These are phyloP conservation scores for Talaromyces sp. DNA, from an alignment of 2,329 filamentous ascomycete species.

Conservation along the genomic window DNA sequence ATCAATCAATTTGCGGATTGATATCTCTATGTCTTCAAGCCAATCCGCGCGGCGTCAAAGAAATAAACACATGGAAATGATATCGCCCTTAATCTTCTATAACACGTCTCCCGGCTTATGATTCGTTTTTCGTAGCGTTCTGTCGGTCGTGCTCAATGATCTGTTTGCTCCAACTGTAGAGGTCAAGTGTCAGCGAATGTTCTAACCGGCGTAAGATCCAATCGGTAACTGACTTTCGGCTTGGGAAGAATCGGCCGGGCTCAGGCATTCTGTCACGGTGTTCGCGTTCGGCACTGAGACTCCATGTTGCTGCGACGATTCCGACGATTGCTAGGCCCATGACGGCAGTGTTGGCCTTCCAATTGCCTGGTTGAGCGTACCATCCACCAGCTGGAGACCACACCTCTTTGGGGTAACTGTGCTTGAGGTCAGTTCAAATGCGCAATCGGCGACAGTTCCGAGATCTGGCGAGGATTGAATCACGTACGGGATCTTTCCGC, in stretches of 20 bases:
- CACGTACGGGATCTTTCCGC: slow-evolving; percentile 70
- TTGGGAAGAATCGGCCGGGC: slow-evolving; percentile 74
- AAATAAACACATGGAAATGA: slow-evolving; percentile 24
- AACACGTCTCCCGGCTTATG: slow-evolving; percentile 29
- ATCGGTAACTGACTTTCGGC: slow-evolving; percentile 67
- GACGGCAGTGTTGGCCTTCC: slow-evolving; percentile 85
- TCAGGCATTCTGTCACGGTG: slow-evolving; percentile 73
- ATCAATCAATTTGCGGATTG: slow-evolving; percentile 32
- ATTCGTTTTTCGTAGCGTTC: slow-evolving; percentile 46
- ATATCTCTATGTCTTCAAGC: slow-evolving; percentile 40
- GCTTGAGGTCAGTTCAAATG: slow-evolving; percentile 27
- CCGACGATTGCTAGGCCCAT: slow-evolving; percentile 68
- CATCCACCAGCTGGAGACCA: slow-evolving; percentile 98
- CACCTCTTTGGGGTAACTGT: slow-evolving; percentile 95
- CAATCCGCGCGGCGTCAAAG: slow-evolving; percentile 26
- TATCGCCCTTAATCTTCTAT: slow-evolving; percentile 16
- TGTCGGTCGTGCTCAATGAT: slow-evolving; percentile 66
- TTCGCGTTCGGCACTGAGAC: slow-evolving; percentile 71
- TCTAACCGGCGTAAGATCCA: slow-evolving; percentile 14
- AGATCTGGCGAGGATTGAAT: background rate
- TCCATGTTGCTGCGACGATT: slow-evolving; percentile 67
- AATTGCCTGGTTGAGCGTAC: slow-evolving; percentile 94
- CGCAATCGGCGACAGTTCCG: background rate
- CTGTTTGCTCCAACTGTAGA: slow-evolving; percentile 66
- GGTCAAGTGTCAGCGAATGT: slow-evolving; percentile 20